These are phyloP conservation scores for Ascochyta lentis DNA, from an alignment of 2,329 filamentous ascomycete genomes.

Conservation along the genomic window DNA sequence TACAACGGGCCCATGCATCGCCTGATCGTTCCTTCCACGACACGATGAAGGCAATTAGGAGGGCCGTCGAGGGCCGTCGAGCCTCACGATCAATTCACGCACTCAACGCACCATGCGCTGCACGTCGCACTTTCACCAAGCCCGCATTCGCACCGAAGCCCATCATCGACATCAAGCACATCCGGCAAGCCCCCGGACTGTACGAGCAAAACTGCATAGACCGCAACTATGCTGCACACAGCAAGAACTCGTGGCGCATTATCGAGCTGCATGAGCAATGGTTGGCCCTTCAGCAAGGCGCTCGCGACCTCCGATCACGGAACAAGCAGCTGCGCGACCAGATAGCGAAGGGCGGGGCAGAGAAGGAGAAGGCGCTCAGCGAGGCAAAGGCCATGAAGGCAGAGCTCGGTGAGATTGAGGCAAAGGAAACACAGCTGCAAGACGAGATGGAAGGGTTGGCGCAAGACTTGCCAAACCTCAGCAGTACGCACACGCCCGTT, in stretches of 20 bases:
- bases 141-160: constrained; percentile 80
- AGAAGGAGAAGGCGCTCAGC: constrained; percentile 62
- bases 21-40: constrained; percentile 10
- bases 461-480: constrained; percentile 84
- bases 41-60: constrained; percentile 33
- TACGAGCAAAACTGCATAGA: constrained; percentile 84
- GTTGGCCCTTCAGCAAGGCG: constrained; percentile 62
- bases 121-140: constrained; percentile 56
- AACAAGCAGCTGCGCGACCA: constrained; percentile 69
- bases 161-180: constrained; percentile 83
- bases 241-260: constrained; percentile 61
- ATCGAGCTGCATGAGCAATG: constrained; percentile 57
- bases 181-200: constrained; percentile 81
- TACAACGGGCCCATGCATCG: constrained; percentile 8
- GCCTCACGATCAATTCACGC: neutral
- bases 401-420: constrained; percentile 66
- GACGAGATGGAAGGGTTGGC: constrained; percentile 77
- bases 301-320: constrained; percentile 67
- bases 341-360: constrained; percentile 51
- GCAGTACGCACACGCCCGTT: constrained; percentile 75
- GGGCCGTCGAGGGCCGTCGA: constrained; percentile 26
- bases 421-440: constrained; percentile 65
- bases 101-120: constrained; percentile 35
- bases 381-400: constrained; percentile 72
- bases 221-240: constrained; percentile 75